Evolutionary conservation across 805 yeast genomes (phyloP), one percentile per base, ranked within the genome.

Genomic region (Kazachstania viticola): DNA sequence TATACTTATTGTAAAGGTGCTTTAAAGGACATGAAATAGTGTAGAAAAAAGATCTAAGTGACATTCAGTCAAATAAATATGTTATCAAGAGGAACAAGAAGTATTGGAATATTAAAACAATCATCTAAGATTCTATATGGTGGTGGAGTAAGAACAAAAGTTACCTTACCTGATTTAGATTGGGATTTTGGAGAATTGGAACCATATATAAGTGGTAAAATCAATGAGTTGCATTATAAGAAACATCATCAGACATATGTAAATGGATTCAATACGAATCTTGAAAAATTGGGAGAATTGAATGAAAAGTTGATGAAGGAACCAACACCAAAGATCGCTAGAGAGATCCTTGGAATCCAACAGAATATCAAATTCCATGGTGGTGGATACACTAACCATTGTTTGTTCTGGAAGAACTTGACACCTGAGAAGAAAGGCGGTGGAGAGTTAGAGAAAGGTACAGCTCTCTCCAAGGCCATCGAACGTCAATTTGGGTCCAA

Each of bases 161-260:
- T 78, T 35, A 67, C 81, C 23, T 66, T 84, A 44, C 94, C 95
- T 36, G 82, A 79, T 44, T 65, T 84, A 48, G 80, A 76, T 54
- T 84, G 77, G 70, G 94, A 79, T 52, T 85, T 73, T 46, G 80
- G 74, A 44, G 94, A 83, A 16, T 65, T 84, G 33, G 95, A 84
- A 65, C 95, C 95, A 36, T 70, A 60, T 61, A 81, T 84, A 46
- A 74, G 91, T 25, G 93, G 85, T 28, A 74, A 81, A 54, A 84
- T 84, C 62, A 85, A 82, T 60, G 91, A 80, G 58, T 42, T 76
- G 32, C 95, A 84, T 64, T 80, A 84, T 71, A 69, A 75, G 44
- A 85, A 85, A 67, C 95, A 84, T 61, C 95, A 84, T 58, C 91
- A 82, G 62, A 81, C 95, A 21, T 84, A 84, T 51, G 94, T 83